phyloP scores from a whole-genome alignment of 2,329 filamentous ascomycete genomes.

The Pestalotiopsis sp. region DNA sequence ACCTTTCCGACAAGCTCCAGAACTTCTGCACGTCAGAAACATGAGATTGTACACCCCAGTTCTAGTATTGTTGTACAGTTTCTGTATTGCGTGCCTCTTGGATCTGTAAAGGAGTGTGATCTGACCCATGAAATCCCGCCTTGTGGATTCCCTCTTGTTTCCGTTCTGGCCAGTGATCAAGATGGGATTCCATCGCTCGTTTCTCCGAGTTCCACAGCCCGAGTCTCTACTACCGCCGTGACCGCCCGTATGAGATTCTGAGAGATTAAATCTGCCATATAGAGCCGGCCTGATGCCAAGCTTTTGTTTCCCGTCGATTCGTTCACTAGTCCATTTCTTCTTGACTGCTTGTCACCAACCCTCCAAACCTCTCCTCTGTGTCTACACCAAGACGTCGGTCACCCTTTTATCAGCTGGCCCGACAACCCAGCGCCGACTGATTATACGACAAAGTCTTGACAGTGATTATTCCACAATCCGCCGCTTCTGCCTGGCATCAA shows the following conservation, averaged over 20 bases:
- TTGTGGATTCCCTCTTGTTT: not conserved
- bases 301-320: not conserved
- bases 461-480: too few species aligned
- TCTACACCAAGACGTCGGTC: not conserved
- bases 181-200: not conserved
- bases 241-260: not conserved
- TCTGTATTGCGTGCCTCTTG: not conserved
- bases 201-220: not conserved
- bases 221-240: not conserved
- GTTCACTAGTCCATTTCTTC: not conserved
- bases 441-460: too few species aligned
- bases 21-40: conserved; percentile 5
- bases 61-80: not conserved
- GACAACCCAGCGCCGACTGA: too few species aligned
- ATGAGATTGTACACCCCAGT: not conserved
- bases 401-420: too few species aligned
- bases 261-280: not conserved
- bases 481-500: too few species aligned
- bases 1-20: conserved; percentile 15
- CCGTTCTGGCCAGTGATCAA: not conserved
- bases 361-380: not conserved
- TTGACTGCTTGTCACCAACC: not conserved
- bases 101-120: not conserved
- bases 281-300: not conserved
- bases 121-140: not conserved